Evolutionary conservation across 495 filamentous ascomycete genomes (phyloP), one percentile per base, ranked within the genome.

Genomic region (Aspergillus sclerotioniger): DNA sequence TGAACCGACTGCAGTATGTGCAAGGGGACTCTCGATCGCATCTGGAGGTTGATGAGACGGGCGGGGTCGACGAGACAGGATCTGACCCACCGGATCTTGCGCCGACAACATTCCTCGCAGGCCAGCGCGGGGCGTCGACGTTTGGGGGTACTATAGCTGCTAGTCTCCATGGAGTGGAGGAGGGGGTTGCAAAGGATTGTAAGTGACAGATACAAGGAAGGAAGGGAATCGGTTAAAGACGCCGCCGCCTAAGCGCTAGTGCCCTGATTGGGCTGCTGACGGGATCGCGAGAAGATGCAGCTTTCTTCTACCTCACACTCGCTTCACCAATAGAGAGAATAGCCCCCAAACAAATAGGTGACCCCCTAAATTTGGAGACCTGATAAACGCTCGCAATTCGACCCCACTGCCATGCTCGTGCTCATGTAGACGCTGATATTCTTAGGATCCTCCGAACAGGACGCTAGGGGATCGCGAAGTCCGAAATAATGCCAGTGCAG

Each of bases 361-460:
- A 68, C 61, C 6, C 81, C 82, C 56, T 78, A 81, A 83, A 82
- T 8, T 76, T 74, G 0, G 74, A 71, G 6, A 72, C 61, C 61
- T 79, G 39, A 2, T 59, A 25, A 56, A 73, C n/a, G n/a, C n/a
- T n/a, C n/a, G 72, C 76, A 6, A 82, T 39, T 39, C 0, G 79
- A 71, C 3, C 63, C 65, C 13, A 81, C 12, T 0, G 68, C 68
- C 65, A 84, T 71, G 2, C 76, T 80, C 78, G 80, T 81, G 16
- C 82, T 81, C 54, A 82, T 76, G 59, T 84, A 84, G 0, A 80
- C 83, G 1, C 82, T 81, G 16, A 82, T 67, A 33, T 83, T 63
- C 54, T 67, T 66, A 1, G 75, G 73, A 51, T 80, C 66, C 25
- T 65, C 65, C 6, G 76, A 61, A 51, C 71, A 75, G 35, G 70